Conservation (phyloP, 2,329 filamentous ascomycete species). For the Microcyclospora tardicrescens region DNA sequence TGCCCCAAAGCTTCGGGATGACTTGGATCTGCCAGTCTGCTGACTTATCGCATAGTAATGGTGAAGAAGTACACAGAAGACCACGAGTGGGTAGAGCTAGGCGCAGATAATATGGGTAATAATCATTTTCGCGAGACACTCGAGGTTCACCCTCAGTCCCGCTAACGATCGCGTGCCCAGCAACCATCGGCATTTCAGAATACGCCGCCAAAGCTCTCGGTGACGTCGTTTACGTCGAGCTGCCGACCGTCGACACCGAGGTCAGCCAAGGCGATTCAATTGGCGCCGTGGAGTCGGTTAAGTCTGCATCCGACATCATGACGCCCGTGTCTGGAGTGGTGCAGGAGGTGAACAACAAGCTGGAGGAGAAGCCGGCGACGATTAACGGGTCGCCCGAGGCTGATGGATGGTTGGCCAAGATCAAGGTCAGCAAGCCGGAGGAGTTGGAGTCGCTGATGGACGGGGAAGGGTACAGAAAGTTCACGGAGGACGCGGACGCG, state of each 20-base stretch:
- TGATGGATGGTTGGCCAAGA: conserved; percentile 87
- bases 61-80: conserved; percentile 87
- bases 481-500: conserved; percentile 42
- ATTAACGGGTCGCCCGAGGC: conserved; percentile 87
- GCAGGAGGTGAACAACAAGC: conserved; percentile 54
- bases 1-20: too few relatives aligned
- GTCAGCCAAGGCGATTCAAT: conserved; percentile 69
- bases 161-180: conserved; percentile 17
- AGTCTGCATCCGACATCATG: conserved; percentile 96
- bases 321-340: conserved; percentile 71
- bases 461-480: conserved; percentile 61
- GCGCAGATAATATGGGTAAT: conserved; percentile 65
- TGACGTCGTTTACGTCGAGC: conserved; percentile 94
- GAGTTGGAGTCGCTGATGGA: conserved; percentile 70
- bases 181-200: conserved; percentile 68
- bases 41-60: conserved; percentile 34
- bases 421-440: conserved; percentile 56
- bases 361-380: conserved; percentile 73
- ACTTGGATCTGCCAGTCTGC: not conserved
- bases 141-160: not conserved
- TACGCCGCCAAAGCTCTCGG: conserved; percentile 89
- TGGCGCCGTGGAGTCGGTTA: conserved; percentile 94
- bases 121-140: conserved; percentile 1
- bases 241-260: conserved; percentile 58
- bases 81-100: conserved; percentile 94